Conservation (phyloP, 352 stramenopile genomes). For the Phytophthora ohioensis region DNA sequence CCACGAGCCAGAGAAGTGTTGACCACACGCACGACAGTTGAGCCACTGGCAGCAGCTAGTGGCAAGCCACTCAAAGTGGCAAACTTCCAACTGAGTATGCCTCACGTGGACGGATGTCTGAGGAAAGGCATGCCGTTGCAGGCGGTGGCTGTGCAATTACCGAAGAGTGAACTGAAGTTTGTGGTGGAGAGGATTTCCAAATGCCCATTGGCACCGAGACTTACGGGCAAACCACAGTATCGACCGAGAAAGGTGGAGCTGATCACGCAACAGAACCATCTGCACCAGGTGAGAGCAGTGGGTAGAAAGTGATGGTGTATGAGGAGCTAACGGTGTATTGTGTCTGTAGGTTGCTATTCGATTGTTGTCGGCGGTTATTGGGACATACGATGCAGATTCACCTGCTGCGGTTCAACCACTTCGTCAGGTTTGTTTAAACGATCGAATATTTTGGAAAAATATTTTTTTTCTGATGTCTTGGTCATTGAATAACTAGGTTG, state of each 20-base stretch:
- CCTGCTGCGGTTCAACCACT: constrained; percentile 60
- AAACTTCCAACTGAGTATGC: constrained; percentile 91
- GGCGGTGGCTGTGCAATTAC: constrained; percentile 69
- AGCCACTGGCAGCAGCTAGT: constrained; percentile 59
- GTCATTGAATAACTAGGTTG: constrained; percentile 50
- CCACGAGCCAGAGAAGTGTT: constrained; percentile 73
- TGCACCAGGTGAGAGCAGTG: constrained; percentile 68
- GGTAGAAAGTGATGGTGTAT: background rate
- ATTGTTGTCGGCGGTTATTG: constrained; percentile 65
- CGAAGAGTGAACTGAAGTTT: constrained; percentile 90
- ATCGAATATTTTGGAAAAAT: background rate
- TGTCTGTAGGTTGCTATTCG: constrained; percentile 70
- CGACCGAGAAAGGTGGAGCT: constrained; percentile 56
- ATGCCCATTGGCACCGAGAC: constrained; percentile 62
- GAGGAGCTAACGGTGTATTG: constrained; percentile 3
- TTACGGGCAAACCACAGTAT: constrained; percentile 77
- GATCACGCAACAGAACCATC: constrained; percentile 76
- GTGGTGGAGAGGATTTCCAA: constrained; percentile 80
- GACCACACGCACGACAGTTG: constrained; percentile 60
- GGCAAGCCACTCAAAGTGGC: constrained; percentile 78
- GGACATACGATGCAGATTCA: constrained; percentile 63
- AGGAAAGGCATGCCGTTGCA: constrained; percentile 87
- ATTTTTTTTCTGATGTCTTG: constrained; percentile 8
- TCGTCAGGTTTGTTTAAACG: constrained; percentile 54
- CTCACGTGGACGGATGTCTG: constrained; percentile 84